Base-by-base conservation (phyloP, 352 stramenopile species). In the Globisporangium takayamanum region DNA sequence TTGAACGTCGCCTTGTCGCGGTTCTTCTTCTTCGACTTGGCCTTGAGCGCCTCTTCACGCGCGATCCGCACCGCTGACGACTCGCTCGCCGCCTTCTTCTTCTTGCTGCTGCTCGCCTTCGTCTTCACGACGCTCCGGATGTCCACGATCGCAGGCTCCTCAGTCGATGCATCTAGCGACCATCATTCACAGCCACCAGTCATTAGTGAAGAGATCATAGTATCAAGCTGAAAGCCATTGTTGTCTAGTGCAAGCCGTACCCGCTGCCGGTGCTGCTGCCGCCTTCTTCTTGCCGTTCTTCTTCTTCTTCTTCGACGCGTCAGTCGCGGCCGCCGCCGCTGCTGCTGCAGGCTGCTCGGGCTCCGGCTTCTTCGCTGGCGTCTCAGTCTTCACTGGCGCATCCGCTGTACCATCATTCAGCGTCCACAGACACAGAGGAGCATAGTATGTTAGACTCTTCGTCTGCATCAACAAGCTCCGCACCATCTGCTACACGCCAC, bases 1-100 rank as follows among this genome's bases (percentile, higher is more conserved):
- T 91, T 91, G 66, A 89, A 91, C 41, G 39, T 72, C 54, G 78
- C 74, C 69, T 91, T 91, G 69, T 91, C 81, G 51, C 66, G 66
- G 59, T 88, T 85, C 66, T 87, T 87, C 67, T 79, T 79, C 66
- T 89, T 89, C 53, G 50, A 53, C 71, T 91, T 91, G 53, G 69
- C 69, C 67, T 87, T 88, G 50, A 72, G 62, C 56, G 73, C 84
- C 57, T 89, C 76, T 63, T 89, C 78, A 30, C 78, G 81, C 12
- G 81, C 81, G 63, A 91, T 84, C 53, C 77, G 65, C 63, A 89
- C 74, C 7, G 78, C 74, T 26, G 72, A 67, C 11, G 78, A 73
- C 58, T 90, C 80, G n/a, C 46, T 66, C 50, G 62, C 45, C 72
- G 81, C 82, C 65, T 89, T 91, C 69, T 87, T 88, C 66, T 85